Evolutionary conservation across 805 yeast genomes (phyloP).

Genomic region (Ogataea salicorniae): DNA sequence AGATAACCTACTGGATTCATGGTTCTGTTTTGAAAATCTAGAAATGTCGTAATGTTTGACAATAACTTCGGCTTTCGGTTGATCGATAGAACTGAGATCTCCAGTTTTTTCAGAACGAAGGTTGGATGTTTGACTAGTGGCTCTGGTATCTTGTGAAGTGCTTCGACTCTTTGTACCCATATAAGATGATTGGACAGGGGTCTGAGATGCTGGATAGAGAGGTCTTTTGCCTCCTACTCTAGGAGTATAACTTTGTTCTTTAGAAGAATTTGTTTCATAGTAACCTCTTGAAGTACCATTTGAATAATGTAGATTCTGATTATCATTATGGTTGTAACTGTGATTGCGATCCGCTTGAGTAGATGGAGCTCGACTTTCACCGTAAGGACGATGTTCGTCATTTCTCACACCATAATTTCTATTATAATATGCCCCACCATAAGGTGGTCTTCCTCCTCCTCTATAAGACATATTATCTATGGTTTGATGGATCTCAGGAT

Average conservation of each 20-base stretch:
- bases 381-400: not conserved
- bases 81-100: not conserved
- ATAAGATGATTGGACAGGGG: no score
- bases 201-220: no score
- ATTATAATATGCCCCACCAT: not conserved
- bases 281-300: no score
- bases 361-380: no score
- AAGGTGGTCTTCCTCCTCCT: constrained; percentile 5
- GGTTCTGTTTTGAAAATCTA: constrained; percentile 17
- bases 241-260: no score
- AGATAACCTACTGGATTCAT: constrained; percentile 6
- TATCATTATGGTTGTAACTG: no score
- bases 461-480: constrained; percentile 7
- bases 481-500: not conserved
- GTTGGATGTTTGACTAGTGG: not conserved
- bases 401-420: not conserved
- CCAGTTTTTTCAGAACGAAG: not conserved
- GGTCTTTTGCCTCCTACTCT: no score
- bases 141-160: not conserved
- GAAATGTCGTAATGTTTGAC: constrained; percentile 15
- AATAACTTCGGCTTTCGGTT: not conserved
- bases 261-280: no score
- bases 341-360: no score
- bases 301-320: no score
- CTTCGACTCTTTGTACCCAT: not conserved